Evolutionary conservation across 2,329 filamentous ascomycete species (phyloP).

Genomic region (Fonsecaea multimorphosa): DNA sequence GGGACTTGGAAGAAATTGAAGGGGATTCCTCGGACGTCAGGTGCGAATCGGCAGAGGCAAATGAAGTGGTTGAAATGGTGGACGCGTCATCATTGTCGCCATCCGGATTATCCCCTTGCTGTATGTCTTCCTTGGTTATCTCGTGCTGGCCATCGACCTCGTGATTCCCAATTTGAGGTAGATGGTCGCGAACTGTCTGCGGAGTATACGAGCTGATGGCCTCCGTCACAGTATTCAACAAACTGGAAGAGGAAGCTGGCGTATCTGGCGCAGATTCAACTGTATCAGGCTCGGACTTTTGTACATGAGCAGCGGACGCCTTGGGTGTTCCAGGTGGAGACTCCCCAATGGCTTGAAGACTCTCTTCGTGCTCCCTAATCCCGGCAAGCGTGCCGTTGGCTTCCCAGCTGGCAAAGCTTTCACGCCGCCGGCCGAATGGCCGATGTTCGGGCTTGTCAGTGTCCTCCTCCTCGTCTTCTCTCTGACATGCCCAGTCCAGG

Average conservation of each 20-base stretch:
- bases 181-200: constrained; percentile 56
- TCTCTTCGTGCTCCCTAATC: constrained; percentile 35
- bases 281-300: neutral
- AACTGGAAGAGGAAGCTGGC: constrained; percentile 19
- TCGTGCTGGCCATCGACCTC: constrained; percentile 5
- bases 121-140: constrained; percentile 4
- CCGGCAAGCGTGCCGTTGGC: constrained; percentile 41
- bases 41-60: constrained; percentile 43
- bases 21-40: constrained; percentile 26
- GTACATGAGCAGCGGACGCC: constrained; percentile 14
- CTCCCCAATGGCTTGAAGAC: constrained; percentile 15
- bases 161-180: constrained; percentile 20
- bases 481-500: constrained; percentile 73
- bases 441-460: constrained; percentile 25
- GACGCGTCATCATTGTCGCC: constrained; percentile 38
- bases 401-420: constrained; percentile 39
- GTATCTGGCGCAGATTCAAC: constrained; percentile 8
- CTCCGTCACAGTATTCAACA: constrained; percentile 43
- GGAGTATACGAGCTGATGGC: constrained; percentile 59
- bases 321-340: constrained; percentile 23
- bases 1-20: constrained; percentile 32
- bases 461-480: constrained; percentile 52
- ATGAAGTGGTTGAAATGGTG: constrained; percentile 40
- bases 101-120: neutral
- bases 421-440: constrained; percentile 26